phyloP scores from a whole-genome alignment of 192 early-diverging fungal genomes.

The Pilobolus umbonatus region DNA sequence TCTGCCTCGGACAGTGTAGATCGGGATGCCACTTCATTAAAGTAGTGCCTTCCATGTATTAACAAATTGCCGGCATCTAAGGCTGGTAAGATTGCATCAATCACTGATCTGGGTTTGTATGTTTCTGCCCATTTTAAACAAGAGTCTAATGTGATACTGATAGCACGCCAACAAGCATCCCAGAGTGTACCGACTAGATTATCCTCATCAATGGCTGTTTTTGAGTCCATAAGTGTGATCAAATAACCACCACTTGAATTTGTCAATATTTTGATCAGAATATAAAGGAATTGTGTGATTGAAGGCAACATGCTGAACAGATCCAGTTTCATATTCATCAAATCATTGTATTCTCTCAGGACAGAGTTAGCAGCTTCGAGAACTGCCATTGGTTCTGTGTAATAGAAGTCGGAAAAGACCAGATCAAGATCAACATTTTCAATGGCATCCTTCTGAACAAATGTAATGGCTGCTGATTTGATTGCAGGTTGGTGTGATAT shows the following conservation, averaged over 20 bases:
- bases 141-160: conserved; percentile 8
- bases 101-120: conserved; percentile 15
- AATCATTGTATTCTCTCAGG: conserved; percentile 5
- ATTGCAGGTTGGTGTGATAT: not conserved
- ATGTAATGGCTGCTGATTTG: not conserved
- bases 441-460: not conserved
- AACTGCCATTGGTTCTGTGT: not conserved
- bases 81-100: conserved; percentile 16
- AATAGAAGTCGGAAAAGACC: not conserved
- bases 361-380: conserved; percentile 1
- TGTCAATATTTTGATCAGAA: not conserved
- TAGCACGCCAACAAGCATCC: conserved; percentile 15
- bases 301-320: not conserved
- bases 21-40: not conserved
- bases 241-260: not conserved
- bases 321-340: conserved; percentile 4
- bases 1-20: not conserved
- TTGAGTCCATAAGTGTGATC: not conserved
- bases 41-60: not conserved
- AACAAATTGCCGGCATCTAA: conserved; percentile 20
- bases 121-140: conserved; percentile 22
- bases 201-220: conserved; percentile 8
- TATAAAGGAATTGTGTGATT: not conserved
- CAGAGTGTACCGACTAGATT: conserved; percentile 15
- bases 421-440: not conserved